Conservation (phyloP, 805 yeast genomes). For the Wickerhamomyces bovis region DNA sequence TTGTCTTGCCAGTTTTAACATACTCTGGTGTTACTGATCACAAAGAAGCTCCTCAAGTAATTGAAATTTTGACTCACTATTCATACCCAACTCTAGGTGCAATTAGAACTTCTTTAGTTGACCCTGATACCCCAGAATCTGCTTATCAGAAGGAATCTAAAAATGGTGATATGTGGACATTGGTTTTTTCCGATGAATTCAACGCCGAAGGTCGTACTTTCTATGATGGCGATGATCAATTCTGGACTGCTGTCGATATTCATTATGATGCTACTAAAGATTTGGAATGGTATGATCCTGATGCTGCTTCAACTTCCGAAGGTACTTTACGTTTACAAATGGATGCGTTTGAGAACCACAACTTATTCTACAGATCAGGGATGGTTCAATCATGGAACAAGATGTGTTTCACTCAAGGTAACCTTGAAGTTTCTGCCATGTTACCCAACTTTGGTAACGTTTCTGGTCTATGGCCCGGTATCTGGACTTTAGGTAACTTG, state of each 20-base stretch:
- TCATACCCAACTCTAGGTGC: conserved; percentile 52
- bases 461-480: conserved; percentile 46
- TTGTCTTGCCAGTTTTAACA: conserved; percentile 78
- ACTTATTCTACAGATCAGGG: conserved; percentile 39
- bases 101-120: conserved; percentile 55
- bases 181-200: conserved; percentile 45
- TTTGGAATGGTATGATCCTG: conserved; percentile 49
- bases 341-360: conserved; percentile 39
- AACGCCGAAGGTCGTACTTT: conserved; percentile 43
- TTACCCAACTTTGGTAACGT: conserved; percentile 37
- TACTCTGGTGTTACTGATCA: conserved; percentile 59
- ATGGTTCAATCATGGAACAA: conserved; percentile 46
- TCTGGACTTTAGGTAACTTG: conserved; percentile 44
- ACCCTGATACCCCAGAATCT: conserved; percentile 61
- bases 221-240: conserved; percentile 43
- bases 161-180: conserved; percentile 33
- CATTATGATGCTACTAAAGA: conserved; percentile 43
- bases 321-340: conserved; percentile 35
- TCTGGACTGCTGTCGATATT: conserved; percentile 38
- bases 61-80: conserved; percentile 44
- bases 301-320: conserved; percentile 36
- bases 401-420: conserved; percentile 40
- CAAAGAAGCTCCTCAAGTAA: conserved; percentile 15
- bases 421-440: conserved; percentile 35
- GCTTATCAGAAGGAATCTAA: conserved; percentile 33